These are phyloP conservation scores for Petunia hybrid DNA, from an alignment of 305 asterid genomes.

Conservation along the genomic window DNA sequence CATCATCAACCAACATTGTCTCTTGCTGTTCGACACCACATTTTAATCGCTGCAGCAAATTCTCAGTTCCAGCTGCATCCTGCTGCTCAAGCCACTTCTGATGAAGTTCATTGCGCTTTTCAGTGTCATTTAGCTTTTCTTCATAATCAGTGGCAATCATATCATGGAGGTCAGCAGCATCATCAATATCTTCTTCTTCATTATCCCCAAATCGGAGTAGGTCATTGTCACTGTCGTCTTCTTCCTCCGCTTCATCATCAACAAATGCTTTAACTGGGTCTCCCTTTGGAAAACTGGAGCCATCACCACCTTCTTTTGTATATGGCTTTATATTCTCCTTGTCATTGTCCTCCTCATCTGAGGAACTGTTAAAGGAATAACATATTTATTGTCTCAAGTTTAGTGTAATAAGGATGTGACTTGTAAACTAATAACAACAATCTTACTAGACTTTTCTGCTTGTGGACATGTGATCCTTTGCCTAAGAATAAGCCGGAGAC, in stretches of 20 bases:
- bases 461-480: conserved; percentile 12
- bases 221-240: conserved; percentile 84
- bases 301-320: conserved; percentile 43
- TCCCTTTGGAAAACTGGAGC: conserved; percentile 53
- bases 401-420: not conserved
- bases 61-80: conserved; percentile 97
- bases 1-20: conserved; percentile 49
- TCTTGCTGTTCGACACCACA: conserved; percentile 59
- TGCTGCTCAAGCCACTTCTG: conserved; percentile 98
- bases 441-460: not conserved
- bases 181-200: conserved; percentile 75
- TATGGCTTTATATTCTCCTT: conserved; percentile 69
- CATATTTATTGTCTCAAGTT: not conserved
- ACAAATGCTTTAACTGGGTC: conserved; percentile 78
- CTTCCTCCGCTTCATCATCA: conserved; percentile 96
- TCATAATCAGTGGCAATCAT: conserved; percentile 73
- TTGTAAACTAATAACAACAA: not conserved
- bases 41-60: conserved; percentile 75
- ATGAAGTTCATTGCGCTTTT: conserved; percentile 85
- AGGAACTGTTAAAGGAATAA: conserved; percentile 61
- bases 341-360: conserved; percentile 79
- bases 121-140: conserved; percentile 69
- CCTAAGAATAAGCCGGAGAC: conserved; percentile 5
- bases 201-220: conserved; percentile 56
- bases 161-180: conserved; percentile 77